Evolutionary conservation across 176 grass and related monocot genomes (phyloP), one percentile per base, ranked within the genome.

Genomic region (Juncus inflexus): DNA sequence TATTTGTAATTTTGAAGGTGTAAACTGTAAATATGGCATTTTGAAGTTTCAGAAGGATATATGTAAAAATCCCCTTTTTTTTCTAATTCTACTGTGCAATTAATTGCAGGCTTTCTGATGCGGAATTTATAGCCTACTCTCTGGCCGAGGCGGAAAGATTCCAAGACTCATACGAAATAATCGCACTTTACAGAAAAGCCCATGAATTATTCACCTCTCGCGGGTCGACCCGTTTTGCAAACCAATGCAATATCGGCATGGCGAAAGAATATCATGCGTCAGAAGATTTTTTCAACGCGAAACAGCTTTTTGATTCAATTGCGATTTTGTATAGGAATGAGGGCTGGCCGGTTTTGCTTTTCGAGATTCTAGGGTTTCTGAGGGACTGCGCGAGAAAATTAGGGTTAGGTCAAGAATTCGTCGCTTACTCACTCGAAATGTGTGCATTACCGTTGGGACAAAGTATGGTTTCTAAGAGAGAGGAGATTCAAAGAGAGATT

Each of bases 131-230:
- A 47, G 78, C 80, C 72, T 99, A 90, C 80, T 85, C 94, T 61
- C 63, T 86, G 70, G 82, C 83, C 65, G 94, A 99, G 75, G 94
- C 85, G 77, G 88, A 86, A 77, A 85, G 94, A 77, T 92, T 89
- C 77, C 94, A 99, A 84, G 88, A 99, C 86, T 82, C 84, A 66
- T 92, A 99, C 2, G 94, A 99, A 79, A 99, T 99, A 65, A 86
- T 99, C 65, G 88, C 94, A 65, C 82, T 99, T 53, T 99, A 89
- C 45, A 91, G 73, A 91, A 99, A 90, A 86, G 82, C 94, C 70
- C 88, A 86, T 77, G 94, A 99, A 84, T 99, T 80, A 83, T 92
- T 99, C 71, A 76, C 76, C 51, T 79, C 77, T 78, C 69, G 70
- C 60, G 75, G 86, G 56, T 86, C 83, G 66, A 74, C 63, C 9